These are phyloP conservation scores for Lumnitzera racemosa DNA, from an alignment of 345 rosid genomes.

Conservation along the genomic window DNA sequence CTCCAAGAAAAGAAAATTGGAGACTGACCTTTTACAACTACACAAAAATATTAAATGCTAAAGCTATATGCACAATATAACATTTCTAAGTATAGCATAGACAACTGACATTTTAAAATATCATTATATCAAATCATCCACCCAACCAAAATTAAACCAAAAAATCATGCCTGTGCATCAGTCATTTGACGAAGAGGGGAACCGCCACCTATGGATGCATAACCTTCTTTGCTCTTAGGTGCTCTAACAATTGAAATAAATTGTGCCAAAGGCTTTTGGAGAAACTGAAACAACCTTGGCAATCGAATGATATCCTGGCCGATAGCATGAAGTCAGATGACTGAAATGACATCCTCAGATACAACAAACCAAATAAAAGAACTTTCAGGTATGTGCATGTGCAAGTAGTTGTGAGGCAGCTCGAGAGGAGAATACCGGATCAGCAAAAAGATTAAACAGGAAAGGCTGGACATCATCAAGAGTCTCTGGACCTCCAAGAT, in stretches of 20 bases:
- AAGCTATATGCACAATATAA: too few relatives aligned
- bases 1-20: too few relatives aligned
- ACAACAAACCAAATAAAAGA: slow-evolving; percentile 1
- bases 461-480: slow-evolving; percentile 97
- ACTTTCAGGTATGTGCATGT: not conserved
- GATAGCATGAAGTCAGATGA: slow-evolving; percentile 6
- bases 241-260: slow-evolving; percentile 84
- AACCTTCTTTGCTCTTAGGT: slow-evolving; percentile 99
- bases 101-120: too few relatives aligned
- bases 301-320: slow-evolving; percentile 84
- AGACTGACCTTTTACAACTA: too few relatives aligned
- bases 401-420: not conserved
- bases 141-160: not conserved
- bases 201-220: slow-evolving; percentile 96
- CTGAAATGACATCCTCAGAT: not conserved
- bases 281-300: slow-evolving; percentile 81
- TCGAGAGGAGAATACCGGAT: slow-evolving; percentile 48
- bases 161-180: slow-evolving; percentile 65
- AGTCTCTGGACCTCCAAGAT: slow-evolving; percentile 98
- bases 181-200: slow-evolving; percentile 91
- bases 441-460: slow-evolving; percentile 96
- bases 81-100: too few relatives aligned
- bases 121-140: too few relatives aligned
- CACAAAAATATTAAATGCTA: too few relatives aligned
- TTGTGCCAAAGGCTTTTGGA: slow-evolving; percentile 94